Evolutionary conservation across 2,329 filamentous ascomycete genomes (phyloP).

Genomic region (Sphaceloma murrayae): DNA sequence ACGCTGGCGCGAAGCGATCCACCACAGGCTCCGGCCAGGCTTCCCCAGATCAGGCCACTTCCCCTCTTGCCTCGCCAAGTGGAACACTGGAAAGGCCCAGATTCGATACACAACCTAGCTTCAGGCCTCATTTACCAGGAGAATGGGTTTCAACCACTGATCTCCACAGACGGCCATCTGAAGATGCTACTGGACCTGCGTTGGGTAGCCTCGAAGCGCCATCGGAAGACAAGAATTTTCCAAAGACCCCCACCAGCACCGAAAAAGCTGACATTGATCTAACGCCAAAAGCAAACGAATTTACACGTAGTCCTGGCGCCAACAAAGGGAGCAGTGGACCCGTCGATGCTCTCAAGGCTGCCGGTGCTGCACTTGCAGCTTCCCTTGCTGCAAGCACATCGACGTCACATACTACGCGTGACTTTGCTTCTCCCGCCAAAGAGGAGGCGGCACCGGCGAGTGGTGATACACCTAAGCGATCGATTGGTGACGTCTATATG

Average conservation of each 20-base stretch:
- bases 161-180: background rate
- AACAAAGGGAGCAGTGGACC: conserved; percentile 25
- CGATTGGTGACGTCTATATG: conserved; percentile 30
- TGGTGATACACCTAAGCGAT: conserved; percentile 18
- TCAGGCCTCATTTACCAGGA: conserved; percentile 44
- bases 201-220: background rate
- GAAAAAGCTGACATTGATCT: conserved; percentile 23
- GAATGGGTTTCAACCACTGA: conserved; percentile 40
- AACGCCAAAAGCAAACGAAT: conserved; percentile 29
- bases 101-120: conserved; percentile 31
- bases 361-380: conserved; percentile 41
- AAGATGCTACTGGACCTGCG: background rate
- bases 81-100: conserved; percentile 16
- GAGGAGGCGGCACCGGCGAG: conserved; percentile 22
- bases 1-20: conserved; percentile 2
- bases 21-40: conserved; percentile 14
- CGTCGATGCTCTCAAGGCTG: conserved; percentile 37
- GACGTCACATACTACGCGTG: conserved; percentile 26
- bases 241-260: conserved; percentile 3
- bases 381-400: conserved; percentile 35
- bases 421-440: conserved; percentile 24
- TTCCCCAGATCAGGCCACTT: conserved; percentile 9
- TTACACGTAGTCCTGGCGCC: conserved; percentile 14
- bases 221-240: background rate
- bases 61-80: conserved; percentile 2